Evolutionary conservation across 2,329 filamentous ascomycete genomes (phyloP).

Genomic region (Orbilia brochopaga): DNA sequence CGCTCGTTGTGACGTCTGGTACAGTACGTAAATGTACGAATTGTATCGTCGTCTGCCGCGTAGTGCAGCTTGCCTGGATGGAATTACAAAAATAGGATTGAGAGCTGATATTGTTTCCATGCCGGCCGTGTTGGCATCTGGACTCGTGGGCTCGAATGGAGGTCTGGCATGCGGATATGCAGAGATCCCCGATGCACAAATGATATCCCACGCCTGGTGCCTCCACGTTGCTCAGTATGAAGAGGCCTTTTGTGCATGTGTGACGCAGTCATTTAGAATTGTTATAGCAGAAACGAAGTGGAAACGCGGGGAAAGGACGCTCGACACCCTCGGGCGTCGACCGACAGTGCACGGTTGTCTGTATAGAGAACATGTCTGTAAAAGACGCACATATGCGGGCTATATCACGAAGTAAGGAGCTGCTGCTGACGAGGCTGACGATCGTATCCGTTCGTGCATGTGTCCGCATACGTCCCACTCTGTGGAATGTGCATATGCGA

Average conservation of each 20-base stretch:
- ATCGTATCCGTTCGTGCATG: not conserved
- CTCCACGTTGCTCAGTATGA: not conserved
- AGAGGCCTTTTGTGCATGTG: not conserved
- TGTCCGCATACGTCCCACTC: not conserved
- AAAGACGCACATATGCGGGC: no score
- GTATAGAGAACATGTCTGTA: not conserved
- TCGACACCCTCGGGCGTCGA: not conserved
- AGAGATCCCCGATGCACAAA: no score
- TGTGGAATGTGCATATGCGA: not conserved
- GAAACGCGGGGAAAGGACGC: slow-evolving; percentile 1
- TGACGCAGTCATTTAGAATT: not conserved
- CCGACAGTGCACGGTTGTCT: not conserved
- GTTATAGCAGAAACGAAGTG: no score
- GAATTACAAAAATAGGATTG: not conserved
- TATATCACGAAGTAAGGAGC: no score
- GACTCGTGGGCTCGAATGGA: slow-evolving; percentile 1
- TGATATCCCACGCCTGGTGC: no score
- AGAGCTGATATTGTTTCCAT: not conserved
- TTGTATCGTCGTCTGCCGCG: not conserved
- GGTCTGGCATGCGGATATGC: not conserved
- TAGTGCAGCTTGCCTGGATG: not conserved
- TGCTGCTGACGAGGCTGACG: not conserved
- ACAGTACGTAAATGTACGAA: not conserved
- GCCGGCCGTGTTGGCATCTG: not conserved
- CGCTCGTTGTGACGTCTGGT: not conserved